Percentiles rank a stretch among this genome's conserved stretches.
Conservation (phyloP, 768 basidiomycete species). For the Leucosporidium yakuticum region DNA sequence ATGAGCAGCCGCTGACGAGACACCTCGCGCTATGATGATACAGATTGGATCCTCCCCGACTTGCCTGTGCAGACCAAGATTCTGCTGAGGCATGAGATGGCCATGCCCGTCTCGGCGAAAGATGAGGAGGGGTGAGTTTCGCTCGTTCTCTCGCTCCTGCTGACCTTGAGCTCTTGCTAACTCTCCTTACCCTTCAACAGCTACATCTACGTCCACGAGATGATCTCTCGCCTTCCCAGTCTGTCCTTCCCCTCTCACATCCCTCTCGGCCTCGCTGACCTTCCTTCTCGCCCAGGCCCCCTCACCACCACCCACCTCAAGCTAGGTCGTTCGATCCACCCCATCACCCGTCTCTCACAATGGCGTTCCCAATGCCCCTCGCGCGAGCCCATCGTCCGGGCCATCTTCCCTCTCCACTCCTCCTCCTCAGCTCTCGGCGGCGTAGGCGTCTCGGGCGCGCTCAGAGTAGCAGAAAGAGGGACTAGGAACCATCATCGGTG, state of each 20-base stretch:
- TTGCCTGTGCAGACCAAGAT: constrained; percentile 15
- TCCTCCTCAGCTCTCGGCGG: not conserved
- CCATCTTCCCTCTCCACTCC: constrained; percentile 4
- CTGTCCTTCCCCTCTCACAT: not conserved
- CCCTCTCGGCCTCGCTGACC: too few species aligned
- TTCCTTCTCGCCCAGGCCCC: not conserved
- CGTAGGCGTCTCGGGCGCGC: not conserved
- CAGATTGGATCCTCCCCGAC: constrained; percentile 27
- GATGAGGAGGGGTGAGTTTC: constrained; percentile 2
- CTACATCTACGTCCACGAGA: constrained; percentile 29
- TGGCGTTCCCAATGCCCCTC: constrained; percentile 28
- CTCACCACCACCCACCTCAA: constrained; percentile 12
- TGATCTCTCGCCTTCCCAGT: constrained; percentile 6
- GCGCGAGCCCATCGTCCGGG: constrained; percentile 18
- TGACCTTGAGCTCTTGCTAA: too few species aligned
- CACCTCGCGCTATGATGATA: not conserved
- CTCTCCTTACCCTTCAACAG: too few species aligned
- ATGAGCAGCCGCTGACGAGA: not conserved
- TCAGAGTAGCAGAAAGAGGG: not conserved
- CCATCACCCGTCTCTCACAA: constrained; percentile 13
- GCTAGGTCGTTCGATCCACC: constrained; percentile 17
- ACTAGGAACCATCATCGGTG: constrained; percentile 16
- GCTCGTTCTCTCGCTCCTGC: too few species aligned
- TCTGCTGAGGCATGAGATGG: constrained; percentile 11
- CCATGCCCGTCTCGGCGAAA: constrained; percentile 9